Conservation (phyloP, 768 basidiomycete genomes). For the Brasilioporus rufonigricans region DNA sequence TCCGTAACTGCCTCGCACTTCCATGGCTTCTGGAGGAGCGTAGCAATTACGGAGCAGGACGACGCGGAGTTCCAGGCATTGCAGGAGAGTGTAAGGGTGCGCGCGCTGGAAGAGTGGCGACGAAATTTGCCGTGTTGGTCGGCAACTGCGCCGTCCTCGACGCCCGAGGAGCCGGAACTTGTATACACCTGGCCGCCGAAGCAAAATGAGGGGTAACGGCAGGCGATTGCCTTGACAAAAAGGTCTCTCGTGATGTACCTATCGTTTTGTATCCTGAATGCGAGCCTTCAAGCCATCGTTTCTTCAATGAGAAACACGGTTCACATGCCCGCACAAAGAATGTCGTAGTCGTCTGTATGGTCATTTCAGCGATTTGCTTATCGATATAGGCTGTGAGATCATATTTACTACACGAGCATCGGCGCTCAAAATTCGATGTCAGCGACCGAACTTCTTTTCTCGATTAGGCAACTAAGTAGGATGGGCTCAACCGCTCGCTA, state of each 20-base stretch:
- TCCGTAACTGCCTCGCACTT: background rate
- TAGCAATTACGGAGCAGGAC: conserved; percentile 13
- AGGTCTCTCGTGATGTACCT: background rate
- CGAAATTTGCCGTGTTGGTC: background rate
- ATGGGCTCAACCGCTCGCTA: too few relatives aligned
- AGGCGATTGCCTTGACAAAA: background rate
- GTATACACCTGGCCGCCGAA: background rate
- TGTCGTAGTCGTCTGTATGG: background rate
- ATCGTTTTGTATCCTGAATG: background rate
- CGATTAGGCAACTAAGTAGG: too few relatives aligned
- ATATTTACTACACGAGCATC: too few relatives aligned
- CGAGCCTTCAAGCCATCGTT: too few relatives aligned
- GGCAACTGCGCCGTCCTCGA: too few relatives aligned
- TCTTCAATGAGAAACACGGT: too few relatives aligned
- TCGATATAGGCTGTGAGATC: too few relatives aligned
- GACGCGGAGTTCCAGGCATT: conserved; percentile 10
- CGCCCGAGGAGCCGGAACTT: background rate
- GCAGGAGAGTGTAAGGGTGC: background rate
- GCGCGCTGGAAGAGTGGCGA: background rate
- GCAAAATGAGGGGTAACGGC: background rate
- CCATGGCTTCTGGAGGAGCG: background rate
- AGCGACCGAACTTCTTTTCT: too few relatives aligned
- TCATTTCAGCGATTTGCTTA: background rate
- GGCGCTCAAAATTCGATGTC: too few relatives aligned
- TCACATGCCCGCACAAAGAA: too few relatives aligned